Conservation (phyloP, 2,329 filamentous ascomycete genomes). For the Colletotrichum sojae region DNA sequence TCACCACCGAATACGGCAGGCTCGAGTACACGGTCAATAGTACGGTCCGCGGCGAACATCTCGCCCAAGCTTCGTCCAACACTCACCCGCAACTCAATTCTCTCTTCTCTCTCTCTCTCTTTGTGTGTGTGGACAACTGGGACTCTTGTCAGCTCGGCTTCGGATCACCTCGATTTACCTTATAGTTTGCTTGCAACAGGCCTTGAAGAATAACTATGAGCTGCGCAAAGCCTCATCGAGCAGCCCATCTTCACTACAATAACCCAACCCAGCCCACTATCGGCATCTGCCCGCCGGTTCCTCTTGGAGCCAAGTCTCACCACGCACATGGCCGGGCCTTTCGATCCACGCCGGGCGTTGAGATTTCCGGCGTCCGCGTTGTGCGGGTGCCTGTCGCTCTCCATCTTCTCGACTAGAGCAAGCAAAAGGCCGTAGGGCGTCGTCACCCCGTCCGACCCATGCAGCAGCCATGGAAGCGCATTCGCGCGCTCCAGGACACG, state of each 20-base stretch:
- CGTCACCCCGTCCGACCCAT: conserved; percentile 5
- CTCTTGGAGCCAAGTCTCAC: conserved; percentile 19
- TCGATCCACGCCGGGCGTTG: conserved; percentile 25
- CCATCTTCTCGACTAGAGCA: conserved; percentile 5
- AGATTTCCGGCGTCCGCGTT: conserved; percentile 20
- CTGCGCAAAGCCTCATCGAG: too few relatives aligned
- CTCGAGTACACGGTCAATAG: not conserved
- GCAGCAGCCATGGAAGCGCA: not conserved
- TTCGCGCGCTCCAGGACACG: conserved; percentile 2
- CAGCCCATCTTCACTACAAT: not conserved
- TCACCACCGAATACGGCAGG: not conserved
- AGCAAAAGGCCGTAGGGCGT: conserved; percentile 2
- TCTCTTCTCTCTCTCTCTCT: too few relatives aligned
- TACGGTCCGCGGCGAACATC: not conserved
- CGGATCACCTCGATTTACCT: too few relatives aligned
- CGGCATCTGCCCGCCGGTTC: not conserved
- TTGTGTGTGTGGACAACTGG: too few relatives aligned
- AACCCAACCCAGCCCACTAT: not conserved
- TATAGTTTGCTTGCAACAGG: too few relatives aligned
- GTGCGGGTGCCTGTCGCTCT: conserved; percentile 7
- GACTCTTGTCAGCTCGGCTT: not conserved
- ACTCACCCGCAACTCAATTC: conserved; percentile 19
- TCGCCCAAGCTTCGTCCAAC: conserved; percentile 6
- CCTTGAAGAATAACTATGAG: too few relatives aligned
- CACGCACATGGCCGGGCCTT: conserved; percentile 20